Percentiles rank a stretch among this genome's conserved stretches.
Conservation (phyloP, 148 eudicot genomes). For the Vaccinium vitisidaea region DNA sequence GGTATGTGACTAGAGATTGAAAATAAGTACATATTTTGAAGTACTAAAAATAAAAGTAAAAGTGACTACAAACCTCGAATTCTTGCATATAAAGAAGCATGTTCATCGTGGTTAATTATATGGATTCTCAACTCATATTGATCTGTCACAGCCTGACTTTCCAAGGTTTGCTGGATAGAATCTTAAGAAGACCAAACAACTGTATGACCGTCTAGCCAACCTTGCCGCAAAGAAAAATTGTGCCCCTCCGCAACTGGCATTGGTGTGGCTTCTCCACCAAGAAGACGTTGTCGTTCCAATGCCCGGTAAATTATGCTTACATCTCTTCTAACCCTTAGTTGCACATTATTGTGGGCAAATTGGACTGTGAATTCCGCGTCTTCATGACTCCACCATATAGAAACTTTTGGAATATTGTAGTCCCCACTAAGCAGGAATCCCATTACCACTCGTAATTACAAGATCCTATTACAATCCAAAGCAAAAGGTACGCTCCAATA, state of each 20-base stretch:
- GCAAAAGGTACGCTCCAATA: too few species aligned
- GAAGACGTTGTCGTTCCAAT: slow-evolving; percentile 21
- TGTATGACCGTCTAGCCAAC: slow-evolving; percentile 8
- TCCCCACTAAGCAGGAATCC: neutral
- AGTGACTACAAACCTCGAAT: neutral
- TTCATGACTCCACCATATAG: neutral
- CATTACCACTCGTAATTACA: neutral
- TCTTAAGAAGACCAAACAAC: slow-evolving; percentile 23
- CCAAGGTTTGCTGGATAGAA: slow-evolving; percentile 22
- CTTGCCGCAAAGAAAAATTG: slow-evolving; percentile 16
- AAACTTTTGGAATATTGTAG: neutral
- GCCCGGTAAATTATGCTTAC: slow-evolving; percentile 11
- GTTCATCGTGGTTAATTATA: neutral
- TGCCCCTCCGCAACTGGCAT: slow-evolving; percentile 23
- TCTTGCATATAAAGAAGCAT: neutral
- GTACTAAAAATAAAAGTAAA: neutral
- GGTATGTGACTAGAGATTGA: neutral
- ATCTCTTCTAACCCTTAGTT: neutral
- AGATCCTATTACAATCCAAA: neutral
- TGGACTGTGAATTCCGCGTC: neutral
- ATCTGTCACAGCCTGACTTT: neutral
- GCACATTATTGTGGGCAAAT: neutral
- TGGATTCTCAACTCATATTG: neutral
- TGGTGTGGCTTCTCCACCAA: slow-evolving; percentile 26
- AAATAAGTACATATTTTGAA: neutral